These are phyloP conservation scores for Pleurozium schreberi DNA, from an alignment of 225 moss, liverwort and hornwort species.

Conservation along the genomic window DNA sequence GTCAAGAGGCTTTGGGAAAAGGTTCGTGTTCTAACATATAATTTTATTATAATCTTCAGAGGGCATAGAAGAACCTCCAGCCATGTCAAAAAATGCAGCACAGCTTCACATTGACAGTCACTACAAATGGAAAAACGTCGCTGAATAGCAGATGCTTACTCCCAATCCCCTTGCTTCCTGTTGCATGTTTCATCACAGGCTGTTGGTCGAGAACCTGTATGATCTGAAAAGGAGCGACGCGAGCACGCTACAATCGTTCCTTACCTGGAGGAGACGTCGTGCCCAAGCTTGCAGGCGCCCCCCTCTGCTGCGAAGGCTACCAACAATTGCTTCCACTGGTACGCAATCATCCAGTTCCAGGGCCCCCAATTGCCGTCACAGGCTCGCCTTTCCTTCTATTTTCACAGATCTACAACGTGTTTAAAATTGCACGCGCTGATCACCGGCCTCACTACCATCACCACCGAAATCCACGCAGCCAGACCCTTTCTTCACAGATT, in stretches of 20 bases:
- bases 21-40: background rate
- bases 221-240: background rate
- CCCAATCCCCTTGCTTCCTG: constrained; percentile 11
- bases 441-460: background rate
- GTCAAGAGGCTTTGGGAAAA: background rate
- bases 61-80: background rate
- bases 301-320: background rate
- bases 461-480: background rate
- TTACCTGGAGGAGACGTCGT: constrained; percentile 36
- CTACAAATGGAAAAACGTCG: background rate
- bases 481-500: background rate
- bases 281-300: constrained; percentile 3
- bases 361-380: background rate
- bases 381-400: background rate
- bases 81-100: background rate
- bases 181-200: constrained; percentile 15
- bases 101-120: background rate
- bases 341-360: constrained; percentile 19
- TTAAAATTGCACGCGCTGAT: background rate
- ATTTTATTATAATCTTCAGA: background rate
- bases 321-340: background rate
- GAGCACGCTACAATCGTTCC: constrained; percentile 1
- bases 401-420: background rate
- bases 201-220: background rate
- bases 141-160: constrained; percentile 14